Evolutionary conservation across 2,329 filamentous ascomycete genomes (phyloP).

Genomic region (Penicillium hesseltinei): DNA sequence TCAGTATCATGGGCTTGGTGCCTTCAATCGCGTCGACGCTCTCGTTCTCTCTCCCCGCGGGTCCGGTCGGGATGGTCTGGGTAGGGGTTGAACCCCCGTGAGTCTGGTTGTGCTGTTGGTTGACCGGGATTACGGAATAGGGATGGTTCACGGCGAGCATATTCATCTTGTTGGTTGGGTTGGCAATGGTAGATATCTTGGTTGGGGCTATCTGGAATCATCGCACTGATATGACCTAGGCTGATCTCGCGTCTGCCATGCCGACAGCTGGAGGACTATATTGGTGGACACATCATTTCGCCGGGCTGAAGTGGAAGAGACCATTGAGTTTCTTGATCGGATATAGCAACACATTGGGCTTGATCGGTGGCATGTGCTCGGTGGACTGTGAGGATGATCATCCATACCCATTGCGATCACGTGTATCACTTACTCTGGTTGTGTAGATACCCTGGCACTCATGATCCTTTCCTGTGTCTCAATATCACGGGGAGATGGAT

Average conservation of each 20-base stretch:
- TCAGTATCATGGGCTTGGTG: constrained; percentile 61
- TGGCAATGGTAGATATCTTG: constrained; percentile 52
- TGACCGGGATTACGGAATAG: constrained; percentile 6
- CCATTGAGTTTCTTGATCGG: constrained; percentile 60
- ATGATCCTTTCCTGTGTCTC: constrained; percentile 55
- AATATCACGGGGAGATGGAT: constrained; percentile 56
- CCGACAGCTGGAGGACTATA: constrained; percentile 60
- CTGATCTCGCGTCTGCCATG: constrained; percentile 55
- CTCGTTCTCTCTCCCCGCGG: constrained; percentile 58
- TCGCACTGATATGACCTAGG: constrained; percentile 28
- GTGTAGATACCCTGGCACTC: constrained; percentile 30
- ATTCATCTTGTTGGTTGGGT: constrained; percentile 58
- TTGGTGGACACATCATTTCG: constrained; percentile 61
- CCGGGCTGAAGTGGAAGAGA: constrained; percentile 54
- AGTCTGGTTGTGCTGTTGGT: neutral
- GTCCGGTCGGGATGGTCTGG: constrained; percentile 62
- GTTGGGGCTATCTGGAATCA: neutral
- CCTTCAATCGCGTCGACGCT: constrained; percentile 61
- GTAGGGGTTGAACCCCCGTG: constrained; percentile 29
- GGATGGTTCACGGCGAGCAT: constrained; percentile 56
- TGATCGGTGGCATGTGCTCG: constrained; percentile 61
- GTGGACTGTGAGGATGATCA: constrained; percentile 53
- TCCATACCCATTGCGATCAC: neutral
- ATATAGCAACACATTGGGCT: constrained; percentile 60
- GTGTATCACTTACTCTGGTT: neutral